Evolutionary conservation across 805 yeast species (phyloP).

Genomic region (Wickerhamomyces xylosicus): DNA sequence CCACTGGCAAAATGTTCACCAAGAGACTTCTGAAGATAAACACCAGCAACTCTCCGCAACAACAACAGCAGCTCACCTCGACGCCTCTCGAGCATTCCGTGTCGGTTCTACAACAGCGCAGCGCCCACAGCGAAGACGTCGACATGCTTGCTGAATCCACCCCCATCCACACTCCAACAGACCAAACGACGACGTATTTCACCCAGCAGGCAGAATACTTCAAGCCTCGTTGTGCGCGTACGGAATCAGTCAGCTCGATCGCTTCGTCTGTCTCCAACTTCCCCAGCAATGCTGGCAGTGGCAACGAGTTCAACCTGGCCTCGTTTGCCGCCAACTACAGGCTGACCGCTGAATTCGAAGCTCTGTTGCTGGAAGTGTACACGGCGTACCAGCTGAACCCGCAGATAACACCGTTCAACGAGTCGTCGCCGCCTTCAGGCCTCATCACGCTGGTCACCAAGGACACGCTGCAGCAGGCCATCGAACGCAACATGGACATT

Average conservation of each 20-base stretch:
- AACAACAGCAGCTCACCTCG: too few species aligned
- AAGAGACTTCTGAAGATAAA: neutral
- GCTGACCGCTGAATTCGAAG: slow-evolving; percentile 30
- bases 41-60: neutral
- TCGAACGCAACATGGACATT: slow-evolving; percentile 22
- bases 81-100: too few species aligned
- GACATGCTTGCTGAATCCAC: slow-evolving; percentile 12
- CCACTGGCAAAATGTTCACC: neutral
- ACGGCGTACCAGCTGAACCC: slow-evolving; percentile 44
- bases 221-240: slow-evolving; percentile 15
- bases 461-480: slow-evolving; percentile 33
- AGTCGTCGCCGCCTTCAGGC: slow-evolving; percentile 57
- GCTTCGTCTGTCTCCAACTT: slow-evolving; percentile 17
- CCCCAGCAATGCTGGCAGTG: slow-evolving; percentile 7
- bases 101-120: too few species aligned
- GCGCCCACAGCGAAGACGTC: slow-evolving; percentile 5
- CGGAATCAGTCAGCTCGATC: slow-evolving; percentile 17
- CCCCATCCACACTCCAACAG: slow-evolving; percentile 18
- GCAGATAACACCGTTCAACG: slow-evolving; percentile 57
- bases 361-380: slow-evolving; percentile 34
- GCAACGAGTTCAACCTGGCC: slow-evolving; percentile 16
- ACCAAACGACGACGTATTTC: slow-evolving; percentile 7
- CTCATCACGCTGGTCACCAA: slow-evolving; percentile 51
- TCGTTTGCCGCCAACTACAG: slow-evolving; percentile 19
- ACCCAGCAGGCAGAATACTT: slow-evolving; percentile 10